Conservation (phyloP, 495 filamentous ascomycete genomes). For the Patellaria atrata region DNA sequence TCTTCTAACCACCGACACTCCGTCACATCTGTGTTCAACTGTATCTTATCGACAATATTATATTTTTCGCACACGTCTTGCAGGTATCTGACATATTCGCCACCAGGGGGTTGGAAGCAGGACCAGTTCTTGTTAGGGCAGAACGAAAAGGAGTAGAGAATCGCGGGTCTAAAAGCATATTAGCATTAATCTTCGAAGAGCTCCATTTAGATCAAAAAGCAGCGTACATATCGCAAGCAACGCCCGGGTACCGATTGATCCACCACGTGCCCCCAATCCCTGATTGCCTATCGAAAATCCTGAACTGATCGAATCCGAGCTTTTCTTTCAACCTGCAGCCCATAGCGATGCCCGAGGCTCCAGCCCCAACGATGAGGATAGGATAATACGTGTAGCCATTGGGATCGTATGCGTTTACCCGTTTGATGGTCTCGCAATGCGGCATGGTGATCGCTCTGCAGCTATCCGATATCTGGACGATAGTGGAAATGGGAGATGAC, state of each 20-base stretch:
- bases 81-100: constrained; percentile 47
- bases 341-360: constrained; percentile 53
- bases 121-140: constrained; percentile 44
- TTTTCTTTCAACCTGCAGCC: constrained; percentile 45
- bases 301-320: constrained; percentile 46
- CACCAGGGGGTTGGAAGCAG: constrained; percentile 36
- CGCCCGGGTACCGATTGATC: constrained; percentile 52
- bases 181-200: neutral
- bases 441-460: constrained; percentile 10
- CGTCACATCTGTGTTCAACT: constrained; percentile 43
- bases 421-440: constrained; percentile 31
- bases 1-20: constrained; percentile 44
- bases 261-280: constrained; percentile 56
- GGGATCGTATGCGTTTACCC: constrained; percentile 33
- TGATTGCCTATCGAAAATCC: constrained; percentile 47
- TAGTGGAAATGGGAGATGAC: too few species aligned
- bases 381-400: constrained; percentile 43
- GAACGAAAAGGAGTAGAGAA: constrained; percentile 52
- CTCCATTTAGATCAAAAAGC: neutral
- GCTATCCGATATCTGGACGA: too few species aligned
- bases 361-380: constrained; percentile 42
- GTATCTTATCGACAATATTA: constrained; percentile 43
- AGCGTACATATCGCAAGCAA: constrained; percentile 31
- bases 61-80: constrained; percentile 42
- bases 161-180: constrained; percentile 22